phyloP scores from a whole-genome alignment of 1,139 yeast species.

The Kazachstania sp. region DNA sequence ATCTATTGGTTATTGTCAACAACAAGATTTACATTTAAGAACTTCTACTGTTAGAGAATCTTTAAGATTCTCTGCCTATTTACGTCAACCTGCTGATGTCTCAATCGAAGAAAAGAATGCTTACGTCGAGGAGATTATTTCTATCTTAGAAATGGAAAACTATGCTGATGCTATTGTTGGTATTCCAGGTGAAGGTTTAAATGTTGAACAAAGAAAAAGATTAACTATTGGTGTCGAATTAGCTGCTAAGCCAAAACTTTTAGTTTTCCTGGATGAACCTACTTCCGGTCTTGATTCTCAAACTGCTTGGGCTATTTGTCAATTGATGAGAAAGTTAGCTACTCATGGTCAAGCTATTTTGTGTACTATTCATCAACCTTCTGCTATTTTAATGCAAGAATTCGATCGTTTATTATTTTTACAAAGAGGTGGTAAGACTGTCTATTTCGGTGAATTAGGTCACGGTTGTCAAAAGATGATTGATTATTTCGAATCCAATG shows the following conservation, averaged over 20 bases:
- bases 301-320: slow-evolving; percentile 82
- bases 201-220: slow-evolving; percentile 80
- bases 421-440: slow-evolving; percentile 69
- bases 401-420: slow-evolving; percentile 67
- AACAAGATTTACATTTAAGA: slow-evolving; percentile 65
- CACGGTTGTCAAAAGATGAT: slow-evolving; percentile 50
- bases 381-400: slow-evolving; percentile 65
- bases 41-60: slow-evolving; percentile 77
- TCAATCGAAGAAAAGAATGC: slow-evolving; percentile 51
- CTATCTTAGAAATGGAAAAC: slow-evolving; percentile 58
- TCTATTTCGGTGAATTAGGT: slow-evolving; percentile 76
- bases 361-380: slow-evolving; percentile 79
- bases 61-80: slow-evolving; percentile 57
- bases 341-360: slow-evolving; percentile 74
- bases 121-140: slow-evolving; percentile 64
- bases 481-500: slow-evolving; percentile 59
- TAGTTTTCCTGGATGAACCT: slow-evolving; percentile 81
- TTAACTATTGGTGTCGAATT: slow-evolving; percentile 79
- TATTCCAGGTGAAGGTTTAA: slow-evolving; percentile 68
- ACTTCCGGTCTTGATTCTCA: slow-evolving; percentile 90
- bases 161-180: slow-evolving; percentile 81
- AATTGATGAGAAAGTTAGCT: slow-evolving; percentile 65
- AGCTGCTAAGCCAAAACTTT: slow-evolving; percentile 76
- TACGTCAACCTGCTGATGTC: slow-evolving; percentile 58
- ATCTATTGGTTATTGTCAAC: slow-evolving; percentile 77